Evolutionary conservation across 768 basidiomycete genomes (phyloP).

Genomic region (Amanita rubescens): DNA sequence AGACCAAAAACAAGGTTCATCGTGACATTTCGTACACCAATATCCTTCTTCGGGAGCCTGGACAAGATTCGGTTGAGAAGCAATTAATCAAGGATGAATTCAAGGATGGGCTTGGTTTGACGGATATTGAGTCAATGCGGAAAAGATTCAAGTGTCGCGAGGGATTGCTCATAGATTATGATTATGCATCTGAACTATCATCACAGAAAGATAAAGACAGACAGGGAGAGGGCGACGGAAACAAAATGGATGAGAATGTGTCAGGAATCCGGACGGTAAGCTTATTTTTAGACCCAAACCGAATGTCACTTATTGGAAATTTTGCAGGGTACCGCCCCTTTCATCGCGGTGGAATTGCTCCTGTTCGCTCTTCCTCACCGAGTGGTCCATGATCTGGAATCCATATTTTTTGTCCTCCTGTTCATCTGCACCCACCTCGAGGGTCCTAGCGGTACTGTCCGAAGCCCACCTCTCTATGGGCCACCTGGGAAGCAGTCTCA

Average conservation of each 20-base stretch:
- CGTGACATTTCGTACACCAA: conserved; percentile 3
- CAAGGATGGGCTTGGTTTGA: not conserved
- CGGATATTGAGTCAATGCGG: not conserved
- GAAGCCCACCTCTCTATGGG: not conserved
- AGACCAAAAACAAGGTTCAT: not conserved
- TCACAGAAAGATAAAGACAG: not conserved
- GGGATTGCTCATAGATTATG: not conserved
- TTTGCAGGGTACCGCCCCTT: conserved; percentile 8
- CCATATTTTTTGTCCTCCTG: not conserved
- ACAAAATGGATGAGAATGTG: not conserved
- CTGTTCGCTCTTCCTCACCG: not conserved
- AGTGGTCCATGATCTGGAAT: conserved; percentile 6
- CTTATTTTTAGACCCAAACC: too few relatives aligned
- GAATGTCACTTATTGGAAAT: not conserved
- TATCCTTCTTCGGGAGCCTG: not conserved
- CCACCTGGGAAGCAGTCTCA: not conserved
- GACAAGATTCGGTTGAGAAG: not conserved
- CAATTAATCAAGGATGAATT: not conserved
- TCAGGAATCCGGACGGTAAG: not conserved
- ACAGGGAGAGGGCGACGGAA: not conserved
- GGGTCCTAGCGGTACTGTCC: not conserved
- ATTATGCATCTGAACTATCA: not conserved
- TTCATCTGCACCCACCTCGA: conserved; percentile 6
- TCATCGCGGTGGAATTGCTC: conserved; percentile 1
- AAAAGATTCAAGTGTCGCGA: not conserved